phyloP scores from a whole-genome alignment of 768 basidiomycete species.

The Amanita jacksonii region DNA sequence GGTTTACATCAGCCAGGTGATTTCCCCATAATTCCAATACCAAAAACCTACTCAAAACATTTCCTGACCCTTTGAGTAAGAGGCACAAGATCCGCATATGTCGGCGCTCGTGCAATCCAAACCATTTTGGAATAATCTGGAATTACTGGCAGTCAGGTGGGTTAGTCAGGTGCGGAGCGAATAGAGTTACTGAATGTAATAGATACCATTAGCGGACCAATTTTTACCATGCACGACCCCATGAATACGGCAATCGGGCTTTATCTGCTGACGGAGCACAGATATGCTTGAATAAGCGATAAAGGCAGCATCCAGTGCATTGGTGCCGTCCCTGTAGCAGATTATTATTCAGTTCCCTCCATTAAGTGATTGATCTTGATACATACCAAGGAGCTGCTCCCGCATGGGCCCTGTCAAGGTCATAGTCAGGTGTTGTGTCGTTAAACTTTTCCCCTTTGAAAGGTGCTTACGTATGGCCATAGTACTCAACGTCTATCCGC shows the following conservation, averaged over 20 bases:
- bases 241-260: conserved; percentile 72
- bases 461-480: conserved; percentile 55
- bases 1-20: neutral
- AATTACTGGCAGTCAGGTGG: conserved; percentile 42
- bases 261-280: conserved; percentile 78
- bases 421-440: conserved; percentile 4
- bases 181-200: neutral
- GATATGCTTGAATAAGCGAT: conserved; percentile 74
- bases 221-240: conserved; percentile 65
- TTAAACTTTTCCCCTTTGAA: neutral
- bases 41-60: conserved; percentile 56
- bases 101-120: conserved; percentile 66
- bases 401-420: conserved; percentile 54
- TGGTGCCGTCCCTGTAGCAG: conserved; percentile 57
- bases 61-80: conserved; percentile 51
- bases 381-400: conserved; percentile 66
- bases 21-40: neutral
- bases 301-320: conserved; percentile 85
- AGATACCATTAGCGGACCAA: conserved; percentile 60
- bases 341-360: neutral
- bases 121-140: conserved; percentile 74
- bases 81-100: conserved; percentile 39
- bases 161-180: conserved; percentile 1
- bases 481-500: conserved; percentile 57
- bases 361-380: neutral